A percentile compares a stretch with the other conserved stretches of the same genome.
Conservation (phyloP, 1,284 basidiomycete species). For the Anthracocystis walkeri region DNA sequence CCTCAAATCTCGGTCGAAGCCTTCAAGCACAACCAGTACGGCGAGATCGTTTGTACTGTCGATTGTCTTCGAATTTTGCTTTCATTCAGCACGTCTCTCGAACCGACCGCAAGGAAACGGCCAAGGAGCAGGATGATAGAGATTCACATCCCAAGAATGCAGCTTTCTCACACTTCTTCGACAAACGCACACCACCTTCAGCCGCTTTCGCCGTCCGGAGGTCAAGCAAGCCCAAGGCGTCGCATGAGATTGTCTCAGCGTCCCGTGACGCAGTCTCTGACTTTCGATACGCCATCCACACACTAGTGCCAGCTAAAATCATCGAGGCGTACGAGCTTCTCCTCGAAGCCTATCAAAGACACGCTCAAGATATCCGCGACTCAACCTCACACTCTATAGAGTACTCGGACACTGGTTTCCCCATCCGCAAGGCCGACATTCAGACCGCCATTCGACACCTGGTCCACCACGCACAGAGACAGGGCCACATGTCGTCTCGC, state of each 20-base stretch:
- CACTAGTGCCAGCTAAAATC: conserved; percentile 2
- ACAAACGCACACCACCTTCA: conserved; percentile 1
- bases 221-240: conserved; percentile 2
- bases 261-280: conserved; percentile 17
- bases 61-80: neutral
- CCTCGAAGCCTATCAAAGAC: conserved; percentile 12
- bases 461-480: conserved; percentile 11
- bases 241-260: conserved; percentile 19
- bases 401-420: conserved; percentile 18
- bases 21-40: neutral
- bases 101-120: neutral
- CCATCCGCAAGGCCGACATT: conserved; percentile 35
- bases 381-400: conserved; percentile 8
- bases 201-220: neutral
- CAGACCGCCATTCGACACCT: conserved; percentile 30
- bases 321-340: conserved; percentile 22
- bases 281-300: conserved; percentile 22
- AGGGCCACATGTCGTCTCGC: conserved; percentile 3
- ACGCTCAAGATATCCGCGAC: conserved; percentile 5
- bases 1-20: conserved; percentile 9
- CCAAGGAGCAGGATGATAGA: conserved; percentile 1
- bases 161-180: conserved; percentile 40
- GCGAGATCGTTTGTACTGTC: too few relatives aligned
- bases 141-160: neutral
- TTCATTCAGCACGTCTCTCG: neutral